phyloP scores from a whole-genome alignment of 2,329 filamentous ascomycete genomes.

The Colletotrichum sp. region DNA sequence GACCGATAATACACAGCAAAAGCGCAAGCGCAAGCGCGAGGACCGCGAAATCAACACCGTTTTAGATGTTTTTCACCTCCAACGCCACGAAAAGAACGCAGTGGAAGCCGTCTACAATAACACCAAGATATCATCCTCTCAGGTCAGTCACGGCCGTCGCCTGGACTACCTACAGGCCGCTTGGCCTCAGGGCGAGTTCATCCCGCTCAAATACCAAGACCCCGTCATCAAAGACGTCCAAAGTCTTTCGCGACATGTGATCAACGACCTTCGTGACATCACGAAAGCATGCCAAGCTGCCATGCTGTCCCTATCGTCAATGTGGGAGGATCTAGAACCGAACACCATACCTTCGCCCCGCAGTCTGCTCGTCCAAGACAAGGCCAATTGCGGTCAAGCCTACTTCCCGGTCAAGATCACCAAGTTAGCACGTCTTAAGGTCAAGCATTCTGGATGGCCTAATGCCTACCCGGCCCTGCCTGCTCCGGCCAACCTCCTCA shows the following conservation, averaged over 20 bases:
- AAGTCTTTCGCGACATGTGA: not conserved
- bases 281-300: not conserved
- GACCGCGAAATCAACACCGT: not conserved
- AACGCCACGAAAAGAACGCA: not conserved
- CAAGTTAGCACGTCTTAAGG: not conserved
- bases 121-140: not conserved
- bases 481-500: fast-evolving
- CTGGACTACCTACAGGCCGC: not conserved
- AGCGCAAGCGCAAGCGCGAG: not conserved
- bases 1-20: not conserved
- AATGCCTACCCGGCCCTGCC: not conserved
- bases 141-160: not conserved
- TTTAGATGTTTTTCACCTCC: not conserved
- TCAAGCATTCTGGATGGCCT: not conserved
- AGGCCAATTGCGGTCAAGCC: too few species aligned
- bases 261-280: not conserved
- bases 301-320: not conserved
- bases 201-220: not conserved
- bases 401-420: not conserved
- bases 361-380: too few species aligned
- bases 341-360: too few species aligned
- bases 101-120: not conserved
- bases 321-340: too few species aligned
- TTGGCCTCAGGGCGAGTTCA: not conserved
- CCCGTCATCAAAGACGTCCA: not conserved